Evolutionary conservation across 768 basidiomycete species (phyloP).

Genomic region (Boletus rubescentipes): DNA sequence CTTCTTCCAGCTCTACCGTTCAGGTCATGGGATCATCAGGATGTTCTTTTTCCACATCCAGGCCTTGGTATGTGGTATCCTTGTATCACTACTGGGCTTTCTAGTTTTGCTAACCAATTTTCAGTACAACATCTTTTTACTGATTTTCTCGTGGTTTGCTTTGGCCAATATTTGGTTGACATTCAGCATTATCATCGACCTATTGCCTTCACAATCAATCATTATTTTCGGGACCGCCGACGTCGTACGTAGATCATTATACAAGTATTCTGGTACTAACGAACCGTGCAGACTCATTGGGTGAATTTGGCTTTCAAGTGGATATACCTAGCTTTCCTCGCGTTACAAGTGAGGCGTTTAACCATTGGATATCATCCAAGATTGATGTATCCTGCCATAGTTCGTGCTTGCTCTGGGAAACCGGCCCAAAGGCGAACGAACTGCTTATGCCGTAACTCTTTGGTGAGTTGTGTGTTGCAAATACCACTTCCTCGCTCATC

Average conservation of each 20-base stretch:
- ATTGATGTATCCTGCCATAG: conserved; percentile 22
- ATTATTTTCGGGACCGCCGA: conserved; percentile 69
- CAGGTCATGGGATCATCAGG: conserved; percentile 82
- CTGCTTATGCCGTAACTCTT: conserved; percentile 67
- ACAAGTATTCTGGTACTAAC: neutral
- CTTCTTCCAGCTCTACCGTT: conserved; percentile 86
- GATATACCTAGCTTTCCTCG: conserved; percentile 84
- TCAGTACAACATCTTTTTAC: conserved; percentile 81
- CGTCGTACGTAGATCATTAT: conserved; percentile 51
- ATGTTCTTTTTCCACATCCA: conserved; percentile 98
- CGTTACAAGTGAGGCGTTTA: conserved; percentile 54
- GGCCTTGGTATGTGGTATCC: conserved; percentile 61
- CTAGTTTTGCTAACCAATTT: neutral
- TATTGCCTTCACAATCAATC: conserved; percentile 57
- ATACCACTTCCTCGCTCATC: conserved; percentile 4
- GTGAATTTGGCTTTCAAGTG: conserved; percentile 80
- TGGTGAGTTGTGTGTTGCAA: conserved; percentile 45
- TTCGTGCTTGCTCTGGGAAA: conserved; percentile 77
- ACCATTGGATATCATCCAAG: neutral
- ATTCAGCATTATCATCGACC: conserved; percentile 93
- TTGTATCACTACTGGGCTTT: neutral
- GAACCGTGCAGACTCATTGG: conserved; percentile 67
- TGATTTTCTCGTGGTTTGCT: conserved; percentile 93
- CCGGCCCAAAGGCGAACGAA: conserved; percentile 85
- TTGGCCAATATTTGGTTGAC: conserved; percentile 92